Conservation (phyloP, 345 rosid genomes). For the Corchorus olitorius region DNA sequence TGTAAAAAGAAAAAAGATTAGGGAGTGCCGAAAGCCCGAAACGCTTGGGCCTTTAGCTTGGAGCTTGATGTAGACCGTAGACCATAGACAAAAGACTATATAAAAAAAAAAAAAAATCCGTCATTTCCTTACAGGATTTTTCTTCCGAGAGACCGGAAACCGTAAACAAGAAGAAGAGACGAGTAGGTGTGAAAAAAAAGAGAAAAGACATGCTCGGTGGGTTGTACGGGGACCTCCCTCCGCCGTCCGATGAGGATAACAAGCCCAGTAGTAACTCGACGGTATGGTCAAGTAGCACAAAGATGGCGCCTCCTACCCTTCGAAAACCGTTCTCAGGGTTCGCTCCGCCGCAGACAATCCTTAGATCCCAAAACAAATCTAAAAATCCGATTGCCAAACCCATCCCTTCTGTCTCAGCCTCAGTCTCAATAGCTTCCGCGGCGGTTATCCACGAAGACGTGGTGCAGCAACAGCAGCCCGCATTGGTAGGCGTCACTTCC, state of each 20-base stretch:
- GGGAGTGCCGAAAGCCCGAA: too few species aligned
- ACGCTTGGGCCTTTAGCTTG: too few species aligned
- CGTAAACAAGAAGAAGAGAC: too few species aligned
- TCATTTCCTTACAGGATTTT: too few species aligned
- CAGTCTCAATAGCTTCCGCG: conserved; percentile 18
- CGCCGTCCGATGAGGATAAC: conserved; percentile 84
- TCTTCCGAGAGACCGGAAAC: too few species aligned
- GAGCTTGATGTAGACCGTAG: too few species aligned
- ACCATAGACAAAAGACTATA: too few species aligned
- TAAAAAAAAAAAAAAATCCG: too few species aligned
- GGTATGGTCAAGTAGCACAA: conserved; percentile 84
- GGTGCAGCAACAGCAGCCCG: conserved; percentile 49
- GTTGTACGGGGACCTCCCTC: conserved; percentile 95
- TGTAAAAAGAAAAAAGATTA: too few species aligned
- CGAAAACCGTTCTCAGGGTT: conserved; percentile 69
- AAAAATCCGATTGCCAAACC: conserved; percentile 32
- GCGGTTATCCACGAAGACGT: conserved; percentile 24
- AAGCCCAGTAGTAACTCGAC: conserved; percentile 59
- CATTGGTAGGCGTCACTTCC: conserved; percentile 76
- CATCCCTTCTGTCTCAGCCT: conserved; percentile 21
- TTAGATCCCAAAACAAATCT: conserved; percentile 62
- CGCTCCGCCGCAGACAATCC: conserved; percentile 69
- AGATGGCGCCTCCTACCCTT: conserved; percentile 93
- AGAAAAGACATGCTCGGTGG: conserved; percentile 72
- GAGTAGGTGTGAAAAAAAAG: neutral